Base-by-base conservation (phyloP, 2,329 filamentous ascomycete species). In the Nemania diffusa region DNA sequence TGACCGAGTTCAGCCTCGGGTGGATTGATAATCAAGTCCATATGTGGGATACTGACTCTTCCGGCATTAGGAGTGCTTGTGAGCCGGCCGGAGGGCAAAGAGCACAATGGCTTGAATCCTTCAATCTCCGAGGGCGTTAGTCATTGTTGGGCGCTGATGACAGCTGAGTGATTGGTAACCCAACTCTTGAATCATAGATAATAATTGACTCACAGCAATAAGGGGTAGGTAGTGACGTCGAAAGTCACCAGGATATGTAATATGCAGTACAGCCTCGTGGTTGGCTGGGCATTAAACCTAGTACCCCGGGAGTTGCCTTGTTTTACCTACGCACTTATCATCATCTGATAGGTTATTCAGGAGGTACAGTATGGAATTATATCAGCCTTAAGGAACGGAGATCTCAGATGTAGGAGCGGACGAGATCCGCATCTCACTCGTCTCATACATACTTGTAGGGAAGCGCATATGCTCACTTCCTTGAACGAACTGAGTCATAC, bases 401-500 rank as follows among this genome's bases (percentile, higher is more conserved):
- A 44, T 44, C 40, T 44, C 40, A 44, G 11, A 44, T 44, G 40
- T 44, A 26, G 7, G 46, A 27, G 46, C 46, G 46, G 46, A 24
- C 46, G 46, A 50, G 46, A 50, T 50, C 46, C 46, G 46, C 46
- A 50, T 27, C 40, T 5, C 40, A 44, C 17, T n/a, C n/a, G 15
- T 44, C 4, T 44, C 40, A 17, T 15, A 44, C n/a, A 20, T 13
- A 15, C 17, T 5, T 15, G 3, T 44, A n/a, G 40, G 40, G 40
- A 44, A 15, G 15, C 40, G 3, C 40, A 44, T n/a, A n/a, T 44
- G 17, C 40, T 44, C 17, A 44, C 40, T n/a, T 5, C 40, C 40
- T 50, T 50, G 17, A 24, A 4, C 26, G 46, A 50, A n/a, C 46
- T 50, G 46, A 50, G 46, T 50, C 46, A 50, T 50, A 50, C 46